Conservation (phyloP, 768 basidiomycete genomes). For the Cystobasidium tubakii region DNA sequence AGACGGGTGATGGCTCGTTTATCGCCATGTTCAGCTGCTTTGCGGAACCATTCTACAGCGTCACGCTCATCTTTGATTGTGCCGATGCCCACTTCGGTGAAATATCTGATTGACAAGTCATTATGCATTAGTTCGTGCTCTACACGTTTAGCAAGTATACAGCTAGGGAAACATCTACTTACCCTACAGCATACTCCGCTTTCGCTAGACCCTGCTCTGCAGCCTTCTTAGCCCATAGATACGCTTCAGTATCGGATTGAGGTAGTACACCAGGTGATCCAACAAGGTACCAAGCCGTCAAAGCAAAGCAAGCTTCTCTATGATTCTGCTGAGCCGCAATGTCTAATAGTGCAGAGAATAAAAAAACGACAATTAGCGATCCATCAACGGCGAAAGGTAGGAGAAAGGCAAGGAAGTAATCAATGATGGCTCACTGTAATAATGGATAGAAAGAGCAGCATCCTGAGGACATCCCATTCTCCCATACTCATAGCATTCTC, state of each 20-base stretch:
- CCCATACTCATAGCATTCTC: slow-evolving; percentile 98
- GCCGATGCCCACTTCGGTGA: slow-evolving; percentile 69
- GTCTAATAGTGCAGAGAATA: no score
- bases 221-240: slow-evolving; percentile 91
- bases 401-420: slow-evolving; percentile 19
- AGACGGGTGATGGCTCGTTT: slow-evolving; percentile 84
- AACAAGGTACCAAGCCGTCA: slow-evolving; percentile 98
- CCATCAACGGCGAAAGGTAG: no score
- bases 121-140: background rate
- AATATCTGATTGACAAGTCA: background rate
- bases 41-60: slow-evolving; percentile 77
- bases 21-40: slow-evolving; percentile 84
- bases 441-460: slow-evolving; percentile 93
- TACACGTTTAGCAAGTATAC: background rate
- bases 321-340: slow-evolving; percentile 97
- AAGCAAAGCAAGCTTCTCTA: slow-evolving; percentile 91
- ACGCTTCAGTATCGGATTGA: slow-evolving; percentile 97
- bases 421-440: slow-evolving; percentile 66
- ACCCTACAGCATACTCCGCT: slow-evolving; percentile 94
- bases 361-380: no score
- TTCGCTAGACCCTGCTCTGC: slow-evolving; percentile 86
- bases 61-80: slow-evolving; percentile 63
- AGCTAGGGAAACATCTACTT: slow-evolving; percentile 36
- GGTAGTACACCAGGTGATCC: slow-evolving; percentile 95
- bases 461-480: slow-evolving; percentile 98